Evolutionary conservation across 306 rosid species (phyloP).

Genomic region (Trifolium dubium): DNA sequence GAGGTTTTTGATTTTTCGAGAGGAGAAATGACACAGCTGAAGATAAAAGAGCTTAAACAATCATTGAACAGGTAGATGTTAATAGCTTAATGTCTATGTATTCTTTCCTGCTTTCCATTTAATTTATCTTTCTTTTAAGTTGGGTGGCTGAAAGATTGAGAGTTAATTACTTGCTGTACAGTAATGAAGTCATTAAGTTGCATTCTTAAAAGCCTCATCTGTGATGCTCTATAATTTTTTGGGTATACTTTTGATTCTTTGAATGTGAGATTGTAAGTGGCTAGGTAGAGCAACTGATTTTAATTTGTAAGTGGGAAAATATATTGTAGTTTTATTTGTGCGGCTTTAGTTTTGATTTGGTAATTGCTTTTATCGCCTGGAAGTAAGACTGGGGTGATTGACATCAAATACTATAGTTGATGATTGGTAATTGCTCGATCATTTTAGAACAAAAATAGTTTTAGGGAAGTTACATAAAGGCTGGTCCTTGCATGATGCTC

Average conservation of each 20-base stretch:
- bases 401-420: constrained; percentile 21
- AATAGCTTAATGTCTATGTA: constrained; percentile 14
- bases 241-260: neutral
- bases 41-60: constrained; percentile 59
- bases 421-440: neutral
- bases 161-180: constrained; percentile 8
- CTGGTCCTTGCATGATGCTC: neutral
- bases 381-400: neutral
- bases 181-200: neutral
- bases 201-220: neutral
- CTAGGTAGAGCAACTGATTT: constrained; percentile 10
- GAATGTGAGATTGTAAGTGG: constrained; percentile 1
- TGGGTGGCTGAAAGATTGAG: constrained; percentile 3
- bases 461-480: neutral
- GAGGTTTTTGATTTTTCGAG: constrained; percentile 65
- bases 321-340: constrained; percentile 12
- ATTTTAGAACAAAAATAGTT: neutral
- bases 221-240: neutral
- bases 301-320: neutral
- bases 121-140: constrained; percentile 16
- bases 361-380: neutral
- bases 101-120: constrained; percentile 18
- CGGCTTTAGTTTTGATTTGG: constrained; percentile 8
- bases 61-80: constrained; percentile 71
- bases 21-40: constrained; percentile 64